These are phyloP conservation scores for Xylaria intraflava DNA, from an alignment of 495 filamentous ascomycete genomes.

Conservation along the genomic window DNA sequence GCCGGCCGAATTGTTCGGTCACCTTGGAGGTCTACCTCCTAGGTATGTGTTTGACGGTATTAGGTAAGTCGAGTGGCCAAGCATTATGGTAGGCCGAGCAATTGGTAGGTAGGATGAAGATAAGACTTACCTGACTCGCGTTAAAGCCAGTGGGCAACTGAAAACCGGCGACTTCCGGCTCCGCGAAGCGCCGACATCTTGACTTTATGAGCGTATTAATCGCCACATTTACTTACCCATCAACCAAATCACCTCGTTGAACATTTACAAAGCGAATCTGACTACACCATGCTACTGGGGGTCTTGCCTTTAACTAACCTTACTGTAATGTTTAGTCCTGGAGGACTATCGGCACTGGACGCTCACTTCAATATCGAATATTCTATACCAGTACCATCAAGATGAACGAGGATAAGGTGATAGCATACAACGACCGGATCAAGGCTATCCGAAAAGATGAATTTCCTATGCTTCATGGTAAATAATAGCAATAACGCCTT, in stretches of 20 bases:
- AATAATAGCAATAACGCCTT: slow-evolving; percentile 17
- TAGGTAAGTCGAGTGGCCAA: too few relatives aligned
- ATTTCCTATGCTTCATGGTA: slow-evolving; percentile 82
- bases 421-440: slow-evolving; percentile 58
- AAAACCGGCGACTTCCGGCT: too few relatives aligned
- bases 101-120: too few relatives aligned
- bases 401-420: slow-evolving; percentile 20
- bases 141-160: too few relatives aligned
- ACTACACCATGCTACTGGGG: slow-evolving; percentile 4
- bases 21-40: too few relatives aligned
- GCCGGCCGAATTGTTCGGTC: too few relatives aligned
- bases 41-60: too few relatives aligned
- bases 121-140: too few relatives aligned
- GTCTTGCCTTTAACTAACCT: not conserved
- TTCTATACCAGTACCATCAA: slow-evolving; percentile 11
- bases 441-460: slow-evolving; percentile 63
- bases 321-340: not conserved
- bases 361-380: slow-evolving; percentile 11
- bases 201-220: slow-evolving; percentile 3
- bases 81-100: too few relatives aligned
- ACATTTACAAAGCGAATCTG: not conserved
- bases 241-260: slow-evolving; percentile 10
- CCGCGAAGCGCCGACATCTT: too few relatives aligned
- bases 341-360: slow-evolving; percentile 2
- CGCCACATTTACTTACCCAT: slow-evolving; percentile 12